phyloP scores from a whole-genome alignment of 805 yeast species.

The Teunomyces pallodes region DNA sequence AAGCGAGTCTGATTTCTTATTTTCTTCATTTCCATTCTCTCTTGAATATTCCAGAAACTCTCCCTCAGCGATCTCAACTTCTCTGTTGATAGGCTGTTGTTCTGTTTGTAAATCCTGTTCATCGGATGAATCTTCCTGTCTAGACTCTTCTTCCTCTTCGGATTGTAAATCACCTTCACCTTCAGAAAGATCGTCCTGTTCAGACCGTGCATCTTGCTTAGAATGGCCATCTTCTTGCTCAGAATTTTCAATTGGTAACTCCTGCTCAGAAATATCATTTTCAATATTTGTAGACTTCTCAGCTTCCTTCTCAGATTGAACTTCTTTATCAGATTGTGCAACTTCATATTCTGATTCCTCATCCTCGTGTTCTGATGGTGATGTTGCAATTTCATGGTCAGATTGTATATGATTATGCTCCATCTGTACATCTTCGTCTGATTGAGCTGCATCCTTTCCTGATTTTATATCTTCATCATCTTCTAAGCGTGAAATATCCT shows the following conservation, averaged over 20 bases:
- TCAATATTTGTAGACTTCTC: neutral
- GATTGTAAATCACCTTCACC: slow-evolving; percentile 1
- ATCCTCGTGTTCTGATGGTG: neutral
- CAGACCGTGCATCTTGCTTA: too few relatives aligned
- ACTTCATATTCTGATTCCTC: neutral
- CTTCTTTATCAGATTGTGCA: neutral
- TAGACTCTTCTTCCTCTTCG: slow-evolving; percentile 5
- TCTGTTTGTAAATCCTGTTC: neutral
- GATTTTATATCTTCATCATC: neutral
- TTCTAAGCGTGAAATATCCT: neutral
- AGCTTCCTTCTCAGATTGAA: too few relatives aligned
- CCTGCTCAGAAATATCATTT: neutral
- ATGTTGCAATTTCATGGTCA: too few relatives aligned
- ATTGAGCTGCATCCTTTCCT: neutral
- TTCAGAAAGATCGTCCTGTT: neutral
- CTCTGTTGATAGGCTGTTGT: neutral
- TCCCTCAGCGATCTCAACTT: neutral
- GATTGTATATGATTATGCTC: too few relatives aligned
- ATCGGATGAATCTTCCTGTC: slow-evolving; percentile 1
- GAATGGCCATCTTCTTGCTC: too few relatives aligned
- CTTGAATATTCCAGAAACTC: too few relatives aligned
- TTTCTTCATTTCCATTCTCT: too few relatives aligned
- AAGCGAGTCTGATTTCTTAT: too few relatives aligned
- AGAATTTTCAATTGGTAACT: too few relatives aligned
- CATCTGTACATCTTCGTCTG: neutral